Base-by-base conservation (phyloP, 2,329 filamentous ascomycete species). In the Xylaria sp. region DNA sequence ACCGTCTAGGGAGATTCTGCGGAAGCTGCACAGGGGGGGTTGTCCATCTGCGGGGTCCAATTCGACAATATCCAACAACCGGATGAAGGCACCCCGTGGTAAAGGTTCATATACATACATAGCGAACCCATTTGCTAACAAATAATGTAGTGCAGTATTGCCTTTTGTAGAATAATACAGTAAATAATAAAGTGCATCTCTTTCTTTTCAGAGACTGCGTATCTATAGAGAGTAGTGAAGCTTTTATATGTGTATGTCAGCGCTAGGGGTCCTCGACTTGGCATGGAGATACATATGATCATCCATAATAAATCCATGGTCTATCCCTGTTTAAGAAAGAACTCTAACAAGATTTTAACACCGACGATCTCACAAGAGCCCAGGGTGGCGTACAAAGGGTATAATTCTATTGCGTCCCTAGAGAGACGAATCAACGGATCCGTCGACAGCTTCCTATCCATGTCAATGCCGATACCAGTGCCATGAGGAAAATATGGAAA, bases 401-500 rank as follows among this genome's bases (percentile, higher is more conserved):
- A 65, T 65, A 55, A 54, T 59, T 65, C 23, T 65, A 65, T 48
- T 39, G 7, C 20, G 31, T 36, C 25, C 28, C 25, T 8, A 57
- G 15, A 46, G 1, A 46, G 6, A 46, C 13, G 10, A 18, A 41
- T 41, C 2, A 41, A 18, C 2, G 1, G 10, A 36, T 36, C 33
- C 33, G 8, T 12, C 1, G 4, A 41, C 12, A 41, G 12, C 5
- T 41, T 41, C 39, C 15, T 41, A 36, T 28, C 28, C 28, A 28
- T 28, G 33, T 36, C 33, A 36, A 36, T 36, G 9, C 33, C 10
- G 9, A 36, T 36, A 36, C 18, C 23, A 46, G n/a, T 31, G 52
- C 52, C 18, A 20, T 2, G 28, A n/a, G 36, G 18, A 36, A 41
- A 28, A 57, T 31, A 18, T 12, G 20, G 28, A 36, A 59, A 59